Evolutionary conservation across 1,284 basidiomycete genomes (phyloP), one percentile per base, ranked within the genome.

Genomic region (Paramarasmius palmivorus): DNA sequence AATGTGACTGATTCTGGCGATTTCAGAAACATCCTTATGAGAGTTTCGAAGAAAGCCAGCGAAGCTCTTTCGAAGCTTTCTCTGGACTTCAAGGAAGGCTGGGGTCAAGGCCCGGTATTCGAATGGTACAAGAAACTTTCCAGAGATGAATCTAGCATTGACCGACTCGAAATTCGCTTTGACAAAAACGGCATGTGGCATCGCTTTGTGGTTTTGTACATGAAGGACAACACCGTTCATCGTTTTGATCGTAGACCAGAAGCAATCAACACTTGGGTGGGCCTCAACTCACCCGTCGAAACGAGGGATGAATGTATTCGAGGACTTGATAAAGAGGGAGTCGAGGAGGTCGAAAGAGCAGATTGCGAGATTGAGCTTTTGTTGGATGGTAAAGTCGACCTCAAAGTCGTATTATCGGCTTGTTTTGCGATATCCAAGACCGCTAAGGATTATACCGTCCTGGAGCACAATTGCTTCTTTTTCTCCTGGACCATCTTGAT

Each of bases 401-500:
- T 47, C 26, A 17, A 5, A 26, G n/a, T 29, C 20, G 45, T 47
- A 8, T 17, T 47, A 10, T 47, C 45, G 3, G 26, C 45, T 17
- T 47, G 45, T 26, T 47, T 29, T 34, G 45, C 45, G 15, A 47
- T 47, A 29, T 47, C 45, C 15, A 32, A 32, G 15, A 7, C n/a
- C 32, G 45, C 23, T 3, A 32, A 22, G 15, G 32, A 29, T 12
- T 47, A 47, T 20, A 32, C 22, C n/a, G n/a, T 47, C 20, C 32
- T 47, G 10, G 45, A 3, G 9, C 45, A 47, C 26, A 47, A 47
- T 22, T 47, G 45, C 32, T 47, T 47, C 26, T 47, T 47, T n/a
- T 47, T 47, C 45, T 47, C 45, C 15, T 47, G 45, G 45, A 47
- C 45, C 15, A 47, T 47, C 26, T 17, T 47, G n/a, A 47, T 47